Evolutionary conservation across 108 stramenopile species (phyloP), one percentile per base, ranked within the genome.

Genomic region (Heterococcus sp.): DNA sequence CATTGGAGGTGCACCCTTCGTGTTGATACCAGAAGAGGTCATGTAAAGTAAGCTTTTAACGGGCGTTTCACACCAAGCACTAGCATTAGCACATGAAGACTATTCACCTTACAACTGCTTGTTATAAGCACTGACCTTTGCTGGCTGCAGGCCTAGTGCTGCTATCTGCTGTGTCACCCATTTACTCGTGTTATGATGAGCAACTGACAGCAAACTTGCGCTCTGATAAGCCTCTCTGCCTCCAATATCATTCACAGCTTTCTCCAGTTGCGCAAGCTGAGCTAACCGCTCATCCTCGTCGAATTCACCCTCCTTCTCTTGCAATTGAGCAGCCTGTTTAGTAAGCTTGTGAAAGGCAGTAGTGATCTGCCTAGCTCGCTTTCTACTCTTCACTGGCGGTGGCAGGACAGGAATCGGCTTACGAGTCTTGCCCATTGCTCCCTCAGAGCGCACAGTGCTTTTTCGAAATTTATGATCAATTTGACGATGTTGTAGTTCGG

Each of bases 141-240:
- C 79, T 32, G 79, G 79, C 28, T 72, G 71, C 3, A 84, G 5
- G 1, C 71, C 83, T 75, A 84, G 64, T 38, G 65, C 40, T 21
- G 38, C 38, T 36, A 84, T 70, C 69, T 75, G 74, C 31, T 68
- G 68, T 26, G 75, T 75, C 35, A 84, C 75, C 83, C 83, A 84
- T 70, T 84, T 84, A 26, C 75, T 76, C 14, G 83, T 84, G 58
- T 76, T 84, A 71, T 84, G 83, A 29, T 71, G 76, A 58, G 64
- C 38, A 11, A 84, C 83, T 33, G 66, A 68, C 68, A 84, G 37
- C 32, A 75, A 68, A 66, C 75, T 75, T 21, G 83, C 83, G 65
- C 75, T 75, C 32, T 84, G 83, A 66, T 84, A 84, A 14, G 74
- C 83, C 32, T 75, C 46, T 65, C 83, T 75, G 8, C 75, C 74